phyloP scores from a whole-genome alignment of 164 flowering plant genomes.

The Chimonanthus salicifolius region DNA sequence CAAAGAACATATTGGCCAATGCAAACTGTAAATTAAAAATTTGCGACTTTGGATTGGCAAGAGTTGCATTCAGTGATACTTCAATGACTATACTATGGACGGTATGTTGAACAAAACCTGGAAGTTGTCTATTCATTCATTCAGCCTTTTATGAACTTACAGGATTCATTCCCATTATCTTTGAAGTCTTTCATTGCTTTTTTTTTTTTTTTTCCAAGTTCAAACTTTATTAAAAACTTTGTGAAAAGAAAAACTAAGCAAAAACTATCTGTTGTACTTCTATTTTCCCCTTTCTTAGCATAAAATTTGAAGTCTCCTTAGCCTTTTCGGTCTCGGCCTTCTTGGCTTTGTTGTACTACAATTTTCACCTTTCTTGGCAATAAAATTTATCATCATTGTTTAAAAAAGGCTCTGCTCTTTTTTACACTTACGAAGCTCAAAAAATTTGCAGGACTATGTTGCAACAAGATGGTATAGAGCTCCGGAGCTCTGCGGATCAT shows the following conservation, averaged over 20 bases:
- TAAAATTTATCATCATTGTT: too few species aligned
- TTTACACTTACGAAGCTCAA: neutral
- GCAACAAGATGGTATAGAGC: constrained; percentile 99
- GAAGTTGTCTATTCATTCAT: neutral
- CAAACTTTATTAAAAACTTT: neutral
- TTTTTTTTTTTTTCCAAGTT: neutral
- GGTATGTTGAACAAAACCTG: constrained; percentile 32
- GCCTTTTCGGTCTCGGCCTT: too few species aligned
- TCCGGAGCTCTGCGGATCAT: constrained; percentile 95
- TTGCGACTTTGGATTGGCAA: constrained; percentile 92
- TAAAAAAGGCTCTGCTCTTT: neutral
- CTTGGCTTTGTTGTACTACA: too few species aligned
- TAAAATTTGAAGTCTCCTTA: too few species aligned
- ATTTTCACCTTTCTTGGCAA: too few species aligned
- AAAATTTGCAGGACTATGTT: constrained; percentile 71
- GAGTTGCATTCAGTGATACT: constrained; percentile 84
- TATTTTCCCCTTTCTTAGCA: too few species aligned
- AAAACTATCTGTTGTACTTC: too few species aligned
- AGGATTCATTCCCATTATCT: neutral
- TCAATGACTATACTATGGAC: constrained; percentile 90
- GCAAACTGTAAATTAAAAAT: constrained; percentile 92
- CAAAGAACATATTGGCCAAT: constrained; percentile 91
- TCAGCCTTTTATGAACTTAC: neutral
- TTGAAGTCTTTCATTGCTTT: neutral
- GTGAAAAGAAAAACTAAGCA: too few species aligned